phyloP scores from a whole-genome alignment of 148 eudicot genomes.

The Amaranthus palmeri region DNA sequence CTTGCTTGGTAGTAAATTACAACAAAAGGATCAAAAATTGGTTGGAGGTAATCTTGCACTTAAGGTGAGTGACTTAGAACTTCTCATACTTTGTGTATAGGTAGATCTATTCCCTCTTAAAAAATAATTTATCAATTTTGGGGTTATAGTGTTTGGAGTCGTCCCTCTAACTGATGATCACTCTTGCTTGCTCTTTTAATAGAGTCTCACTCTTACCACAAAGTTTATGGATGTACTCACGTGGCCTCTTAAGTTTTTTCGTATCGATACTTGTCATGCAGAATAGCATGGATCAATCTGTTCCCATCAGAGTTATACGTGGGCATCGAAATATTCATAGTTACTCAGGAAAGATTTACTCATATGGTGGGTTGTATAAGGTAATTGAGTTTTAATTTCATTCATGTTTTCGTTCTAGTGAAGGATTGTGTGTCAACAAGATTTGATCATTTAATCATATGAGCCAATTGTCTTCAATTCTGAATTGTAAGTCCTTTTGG shows the following conservation, averaged over 20 bases:
- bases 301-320: constrained; percentile 66
- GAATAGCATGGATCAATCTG: constrained; percentile 53
- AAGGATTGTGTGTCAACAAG: background rate
- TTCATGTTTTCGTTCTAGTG: background rate
- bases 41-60: constrained; percentile 60
- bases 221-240: background rate
- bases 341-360: constrained; percentile 59
- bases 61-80: constrained; percentile 39
- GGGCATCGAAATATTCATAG: constrained; percentile 45
- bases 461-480: background rate
- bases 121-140: background rate
- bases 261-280: constrained; percentile 19
- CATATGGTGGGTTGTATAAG: constrained; percentile 62
- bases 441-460: too few relatives aligned
- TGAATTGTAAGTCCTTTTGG: background rate
- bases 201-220: background rate
- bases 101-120: background rate
- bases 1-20: constrained; percentile 56
- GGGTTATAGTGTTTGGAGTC: background rate
- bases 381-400: constrained; percentile 6
- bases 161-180: too few relatives aligned
- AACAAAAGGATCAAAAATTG: constrained; percentile 47
- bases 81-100: background rate
- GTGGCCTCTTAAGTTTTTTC: background rate
- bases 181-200: background rate